Evolutionary conservation across 2,329 filamentous ascomycete species (phyloP), one percentile per base, ranked within the genome.

Genomic region (Byssochlamys sp.): DNA sequence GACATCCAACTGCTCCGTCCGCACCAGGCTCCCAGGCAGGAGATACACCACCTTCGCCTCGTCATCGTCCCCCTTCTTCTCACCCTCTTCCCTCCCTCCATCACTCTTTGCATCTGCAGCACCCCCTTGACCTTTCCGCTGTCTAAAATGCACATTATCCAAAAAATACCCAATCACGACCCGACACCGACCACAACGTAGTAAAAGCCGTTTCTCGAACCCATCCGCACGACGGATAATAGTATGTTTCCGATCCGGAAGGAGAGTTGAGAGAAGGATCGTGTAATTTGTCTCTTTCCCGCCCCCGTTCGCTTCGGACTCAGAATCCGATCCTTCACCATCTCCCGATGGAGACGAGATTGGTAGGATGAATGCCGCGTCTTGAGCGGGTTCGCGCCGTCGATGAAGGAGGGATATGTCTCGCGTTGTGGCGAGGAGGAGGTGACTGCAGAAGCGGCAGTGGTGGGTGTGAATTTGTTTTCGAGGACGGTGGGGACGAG

Each of bases 161-260:
- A 88, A 70, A 65, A 81, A 77, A 73, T 89, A 89, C 28, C 82
- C 86, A 51, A 87, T 75, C 0, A 81, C 77, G 28, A 86, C 67
- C 31, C 77, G 75, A 73, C 86, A 89, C 57, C 85, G 73, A 11
- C 75, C 78, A 71, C 86, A 89, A 25, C 80, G 75, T 61, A 82
- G 74, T 3, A 83, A 63, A 57, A 80, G 75, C 19, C 86, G 72
- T 74, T 86, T 88, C 74, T 89, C 86, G 60, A 88, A 88, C 4
- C 86, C 86, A 58, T 86, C 82, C 60, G 80, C 78, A 10, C 80
- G 75, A 1, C 79, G 73, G 5, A 86, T 73, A 0, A 86, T 71
- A 10, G 78, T 76, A 4, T 80, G 69, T 45, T 77, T 78, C 1
- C 73, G 68, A 58, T 83, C 81, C 0, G 73, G 71, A 1, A 73